Base-by-base conservation (phyloP, 331 rosid genomes). In the Quercus tomentella region DNA sequence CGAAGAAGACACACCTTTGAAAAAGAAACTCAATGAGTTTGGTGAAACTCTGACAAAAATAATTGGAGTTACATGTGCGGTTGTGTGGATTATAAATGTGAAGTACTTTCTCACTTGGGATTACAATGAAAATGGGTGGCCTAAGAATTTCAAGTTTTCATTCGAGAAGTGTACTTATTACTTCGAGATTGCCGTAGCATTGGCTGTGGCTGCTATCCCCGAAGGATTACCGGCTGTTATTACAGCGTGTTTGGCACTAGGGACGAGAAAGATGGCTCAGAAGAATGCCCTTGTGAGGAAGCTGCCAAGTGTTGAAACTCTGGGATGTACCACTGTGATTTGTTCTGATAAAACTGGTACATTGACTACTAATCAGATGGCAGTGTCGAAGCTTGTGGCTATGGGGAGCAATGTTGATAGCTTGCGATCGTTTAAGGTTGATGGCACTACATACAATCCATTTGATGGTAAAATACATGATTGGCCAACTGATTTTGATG, bases 311-410 rank as follows among this genome's bases (percentile, higher is more conserved):
- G 97, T 93, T 28, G 97, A 93, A 79, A 93, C 97, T 72, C 82
- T 91, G 74, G 97, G 97, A 68, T 91, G 96, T 70, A 93, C 97
- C 21, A 93, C 97, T 57, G 97, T 93, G 67, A 93, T 93, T 31
- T 93, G 97, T 69, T 93, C 97, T 0, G 97, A 93, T 79, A 93
- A 93, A 80, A 93, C 97, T 1, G 97, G 97, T 45, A 93, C 97
- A 6, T 71, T 93, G 89, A 93, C 97, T 20, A 93, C 97, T 0
- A 93, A 93, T 83, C 97, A 93, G 88, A 93, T 93, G 97, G 90
- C 97, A 52, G 97, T 86, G 67, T 1, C 93, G 0, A 93, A 87
- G 80, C 85, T 93, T 70, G 89, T 93, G 3, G 97, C 97, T 35
- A 87, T 88, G 72, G 97, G 96, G 71, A 78, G 83, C 79, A 80